Evolutionary conservation across 148 eudicot species (phyloP).

Genomic region (Rhododendron simsii): DNA sequence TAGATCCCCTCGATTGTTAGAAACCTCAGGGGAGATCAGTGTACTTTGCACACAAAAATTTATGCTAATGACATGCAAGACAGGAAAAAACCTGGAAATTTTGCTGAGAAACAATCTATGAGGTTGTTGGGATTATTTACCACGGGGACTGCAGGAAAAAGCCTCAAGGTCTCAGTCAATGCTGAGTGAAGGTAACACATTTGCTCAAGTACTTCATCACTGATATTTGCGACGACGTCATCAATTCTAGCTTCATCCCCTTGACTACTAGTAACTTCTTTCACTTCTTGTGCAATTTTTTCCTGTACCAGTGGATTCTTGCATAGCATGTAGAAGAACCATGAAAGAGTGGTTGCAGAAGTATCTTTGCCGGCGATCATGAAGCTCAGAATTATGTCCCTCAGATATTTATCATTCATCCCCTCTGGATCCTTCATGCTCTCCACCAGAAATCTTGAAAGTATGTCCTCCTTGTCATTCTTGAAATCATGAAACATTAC

Average conservation of each 20-base stretch:
- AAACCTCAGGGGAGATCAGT: neutral
- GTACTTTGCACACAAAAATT: neutral
- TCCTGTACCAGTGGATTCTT: constrained; percentile 59
- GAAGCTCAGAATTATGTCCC: constrained; percentile 63
- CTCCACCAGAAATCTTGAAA: constrained; percentile 52
- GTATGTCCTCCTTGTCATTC: constrained; percentile 59
- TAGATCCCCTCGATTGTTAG: neutral
- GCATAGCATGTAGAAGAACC: constrained; percentile 73
- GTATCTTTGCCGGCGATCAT: constrained; percentile 71
- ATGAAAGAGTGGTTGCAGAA: constrained; percentile 58
- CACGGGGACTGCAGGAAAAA: constrained; percentile 39
- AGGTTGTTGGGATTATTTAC: constrained; percentile 13
- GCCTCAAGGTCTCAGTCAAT: constrained; percentile 37
- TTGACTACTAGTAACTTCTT: constrained; percentile 7
- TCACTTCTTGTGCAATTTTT: constrained; percentile 48
- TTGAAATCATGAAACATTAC: constrained; percentile 15
- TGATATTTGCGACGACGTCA: constrained; percentile 16
- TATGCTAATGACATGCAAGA: neutral
- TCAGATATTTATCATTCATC: constrained; percentile 42
- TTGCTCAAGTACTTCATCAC: constrained; percentile 33
- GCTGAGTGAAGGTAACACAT: constrained; percentile 43
- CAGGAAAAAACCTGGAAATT: neutral
- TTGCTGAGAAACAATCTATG: neutral
- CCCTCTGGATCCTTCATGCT: constrained; percentile 47
- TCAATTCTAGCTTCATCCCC: constrained; percentile 18